These are phyloP conservation scores for Aphanomyces astaci DNA, from an alignment of 352 stramenopile genomes.

Conservation along the genomic window DNA sequence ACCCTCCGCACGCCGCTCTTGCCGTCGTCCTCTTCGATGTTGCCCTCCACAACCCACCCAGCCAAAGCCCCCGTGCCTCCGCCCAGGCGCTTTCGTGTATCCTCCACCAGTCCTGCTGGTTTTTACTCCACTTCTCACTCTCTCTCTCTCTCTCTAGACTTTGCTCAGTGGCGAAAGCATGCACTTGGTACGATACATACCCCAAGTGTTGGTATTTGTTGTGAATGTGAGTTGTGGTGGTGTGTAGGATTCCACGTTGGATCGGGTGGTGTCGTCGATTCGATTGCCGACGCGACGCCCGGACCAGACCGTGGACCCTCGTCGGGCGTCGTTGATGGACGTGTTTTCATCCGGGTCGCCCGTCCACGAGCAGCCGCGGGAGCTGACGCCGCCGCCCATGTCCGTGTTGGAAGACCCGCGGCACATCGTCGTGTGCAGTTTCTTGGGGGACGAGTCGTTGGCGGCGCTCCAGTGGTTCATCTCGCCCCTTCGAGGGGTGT, in stretches of 20 bases:
- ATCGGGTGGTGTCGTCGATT: not conserved
- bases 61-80: not conserved
- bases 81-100: not conserved
- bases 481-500: conserved; percentile 46
- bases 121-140: not conserved
- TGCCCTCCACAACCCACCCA: not conserved
- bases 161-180: conserved; percentile 13
- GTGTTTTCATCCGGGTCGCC: not conserved
- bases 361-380: not conserved
- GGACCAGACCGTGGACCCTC: not conserved
- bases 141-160: not conserved
- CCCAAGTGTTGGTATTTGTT: not conserved
- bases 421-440: conserved; percentile 79
- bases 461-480: conserved; percentile 73
- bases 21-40: not conserved
- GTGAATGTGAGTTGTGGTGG: not conserved
- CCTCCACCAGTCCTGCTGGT: not conserved
- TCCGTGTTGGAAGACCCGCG: conserved; percentile 48
- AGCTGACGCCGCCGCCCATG: conserved; percentile 45
- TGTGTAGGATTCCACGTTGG: conserved; percentile 1
- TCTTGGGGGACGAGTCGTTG: conserved; percentile 68
- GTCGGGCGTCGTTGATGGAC: not conserved
- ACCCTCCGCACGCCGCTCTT: not conserved
- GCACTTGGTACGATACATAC: not conserved
- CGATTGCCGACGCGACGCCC: not conserved